Base-by-base conservation (phyloP, 106 monocot species). In the Xerophyta viscosa region DNA sequence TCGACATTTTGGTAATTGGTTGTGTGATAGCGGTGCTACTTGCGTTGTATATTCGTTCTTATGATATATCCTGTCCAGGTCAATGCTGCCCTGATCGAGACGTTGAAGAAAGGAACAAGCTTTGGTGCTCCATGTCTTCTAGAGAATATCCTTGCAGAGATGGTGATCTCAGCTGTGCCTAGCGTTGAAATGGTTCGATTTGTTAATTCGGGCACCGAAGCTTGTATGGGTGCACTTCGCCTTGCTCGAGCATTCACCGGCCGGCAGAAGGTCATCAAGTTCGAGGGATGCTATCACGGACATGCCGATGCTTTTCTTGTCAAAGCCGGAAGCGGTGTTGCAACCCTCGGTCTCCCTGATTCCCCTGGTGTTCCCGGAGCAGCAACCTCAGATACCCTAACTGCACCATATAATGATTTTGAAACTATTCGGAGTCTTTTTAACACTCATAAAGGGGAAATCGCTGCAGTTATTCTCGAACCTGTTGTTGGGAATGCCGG, bases 161-260 rank as follows among this genome's bases (percentile, higher is more conserved):
- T 83, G 76, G 92, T 92, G 20, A 87, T 92, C 37, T 76, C 79
- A 26, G 87, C 87, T 25, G 87, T 92, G 29, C 92, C 87, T 43
- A 83, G 92, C 43, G 46, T 92, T 6, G 92, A 92, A 61, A 92
- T 92, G 92, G 92, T 92, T 27, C 76, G 92, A 12, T 92, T 92
- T 66, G 92, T 92, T 15, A 92, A 87, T 56, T 92, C 92, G 0
- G 92, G 92, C 21, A 92, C 92, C 4, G 92, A 92, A 64, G 92
- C 92, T 24, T 92, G 92, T 69, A 87, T 87, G 92, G 87, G 87
- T 27, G 92, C 74, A 10, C 79, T 92, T 29, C 92, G 92, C 52
- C 83, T 92, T 13, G 87, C 83, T 18, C 79, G 92, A 21, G 87
- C 92, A 17, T 92, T 71, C 52, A 92, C 92, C n/a, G 68, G 69